Evolutionary conservation across 306 rosid species (phyloP), one percentile per base, ranked within the genome.

Genomic region (Vicia villosa): DNA sequence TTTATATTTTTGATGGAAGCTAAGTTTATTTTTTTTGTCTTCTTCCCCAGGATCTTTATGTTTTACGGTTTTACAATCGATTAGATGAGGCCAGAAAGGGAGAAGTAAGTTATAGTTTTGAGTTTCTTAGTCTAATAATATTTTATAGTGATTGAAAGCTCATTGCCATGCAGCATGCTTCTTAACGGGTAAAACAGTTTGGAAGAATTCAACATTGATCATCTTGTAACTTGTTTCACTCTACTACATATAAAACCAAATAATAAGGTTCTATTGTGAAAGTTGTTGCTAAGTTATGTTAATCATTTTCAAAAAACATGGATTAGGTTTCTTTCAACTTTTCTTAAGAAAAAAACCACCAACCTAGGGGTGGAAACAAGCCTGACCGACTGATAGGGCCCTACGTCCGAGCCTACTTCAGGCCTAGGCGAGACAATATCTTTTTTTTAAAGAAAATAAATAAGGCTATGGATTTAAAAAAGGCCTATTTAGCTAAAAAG

Each of bases 41-140:
- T 52, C 15, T 26, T 64, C 70, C 60, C 57, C 84, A 94, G 99
- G 99, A 94, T 65, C 71, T 94, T 78, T 91, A 94, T 56, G 96
- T 88, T 76, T 40, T 94, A 41, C 85, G 95, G 61, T 85, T 94
- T 80, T 91, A 83, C 82, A 94, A 87, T 68, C 89, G 99, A 13
- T 70, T 94, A 86, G 97, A 91, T 75, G 96, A 94, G 84, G 55
- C 87, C 17, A 88, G 91, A 77, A 94, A 88, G 77, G 99, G 99
- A 73, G 99, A 94, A 81, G 99, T 94, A 88, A 83, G 95, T 78
- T 72, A 17, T 57, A 17, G 54, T 66, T 74, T 62, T 73, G 5
- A 26, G 47, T 71, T 79, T 28, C 64, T 57, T 40, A 68, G 37
- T 74, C 63, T 62, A 12, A 36, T 68, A 26, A 61, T 15, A 59